A percentile compares a stretch with the other conserved stretches of the same genome.
phyloP scores from a whole-genome alignment of 1,284 basidiomycete species.

The Anthracocystis panici-leucophaei region DNA sequence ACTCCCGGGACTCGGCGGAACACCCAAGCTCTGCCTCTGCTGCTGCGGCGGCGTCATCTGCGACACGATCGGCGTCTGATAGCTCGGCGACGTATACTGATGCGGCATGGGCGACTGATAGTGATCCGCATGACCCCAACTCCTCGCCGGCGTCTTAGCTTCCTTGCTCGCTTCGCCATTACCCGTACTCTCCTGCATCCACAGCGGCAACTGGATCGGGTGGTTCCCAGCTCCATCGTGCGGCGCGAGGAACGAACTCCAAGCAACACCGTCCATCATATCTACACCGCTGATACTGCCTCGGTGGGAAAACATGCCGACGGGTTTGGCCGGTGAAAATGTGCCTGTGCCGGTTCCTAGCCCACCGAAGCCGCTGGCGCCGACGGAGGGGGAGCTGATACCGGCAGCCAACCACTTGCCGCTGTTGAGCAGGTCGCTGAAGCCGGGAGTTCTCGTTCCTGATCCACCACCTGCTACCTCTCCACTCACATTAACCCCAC shows the following conservation, averaged over 20 bases:
- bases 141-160: slow-evolving; percentile 7
- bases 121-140: slow-evolving; percentile 43
- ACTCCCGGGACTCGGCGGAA: too few species aligned
- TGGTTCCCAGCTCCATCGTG: slow-evolving; percentile 13
- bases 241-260: slow-evolving; percentile 34
- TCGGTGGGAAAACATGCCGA: slow-evolving; percentile 24
- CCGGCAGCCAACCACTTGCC: slow-evolving; percentile 41
- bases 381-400: slow-evolving; percentile 21
- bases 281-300: slow-evolving; percentile 36
- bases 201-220: slow-evolving; percentile 47
- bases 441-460: slow-evolving; percentile 28
- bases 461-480: slow-evolving; percentile 10
- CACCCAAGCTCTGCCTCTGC: background rate
- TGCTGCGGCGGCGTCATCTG: slow-evolving; percentile 5
- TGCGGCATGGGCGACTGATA: slow-evolving; percentile 44
- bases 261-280: slow-evolving; percentile 14
- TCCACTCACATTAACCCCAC: background rate
- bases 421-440: slow-evolving; percentile 23
- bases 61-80: slow-evolving; percentile 14
- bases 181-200: slow-evolving; percentile 53
- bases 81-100: slow-evolving; percentile 26
- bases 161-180: slow-evolving; percentile 9
- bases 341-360: slow-evolving; percentile 7
- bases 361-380: background rate
- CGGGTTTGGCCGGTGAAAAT: slow-evolving; percentile 27